These are phyloP conservation scores for Annulohypoxylon nitens DNA, from an alignment of 495 filamentous ascomycete species.

Conservation along the genomic window DNA sequence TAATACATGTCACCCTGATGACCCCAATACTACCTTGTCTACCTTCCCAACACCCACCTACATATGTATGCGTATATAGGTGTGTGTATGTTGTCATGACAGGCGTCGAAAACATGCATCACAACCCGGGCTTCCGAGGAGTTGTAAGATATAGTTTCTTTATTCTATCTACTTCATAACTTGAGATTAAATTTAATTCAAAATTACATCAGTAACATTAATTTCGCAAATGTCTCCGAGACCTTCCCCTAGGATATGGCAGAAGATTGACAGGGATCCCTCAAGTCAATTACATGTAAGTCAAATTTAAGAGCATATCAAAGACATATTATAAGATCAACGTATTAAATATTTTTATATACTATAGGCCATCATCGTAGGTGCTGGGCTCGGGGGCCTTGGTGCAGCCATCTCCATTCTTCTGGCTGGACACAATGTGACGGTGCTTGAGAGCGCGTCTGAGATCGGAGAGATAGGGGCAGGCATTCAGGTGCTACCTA, in stretches of 20 bases:
- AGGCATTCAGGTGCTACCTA: slow-evolving; percentile 72
- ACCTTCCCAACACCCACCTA: neutral
- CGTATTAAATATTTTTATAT: slow-evolving; percentile 24
- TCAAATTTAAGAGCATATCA: neutral
- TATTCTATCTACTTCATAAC: neutral
- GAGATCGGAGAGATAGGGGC: slow-evolving; percentile 72
- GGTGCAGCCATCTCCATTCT: slow-evolving; percentile 72
- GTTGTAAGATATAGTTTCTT: too few relatives aligned
- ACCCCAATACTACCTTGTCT: neutral
- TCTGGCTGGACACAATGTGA: slow-evolving; percentile 71
- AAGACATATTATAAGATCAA: neutral
- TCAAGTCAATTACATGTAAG: slow-evolving; percentile 43
- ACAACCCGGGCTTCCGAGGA: neutral
- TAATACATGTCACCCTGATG: neutral
- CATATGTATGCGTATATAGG: neutral
- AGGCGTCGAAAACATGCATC: neutral
- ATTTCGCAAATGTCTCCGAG: slow-evolving; percentile 32
- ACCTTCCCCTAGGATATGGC: slow-evolving; percentile 26
- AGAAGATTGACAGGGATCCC: slow-evolving; percentile 38
- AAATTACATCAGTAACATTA: neutral
- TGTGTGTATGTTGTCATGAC: too few relatives aligned
- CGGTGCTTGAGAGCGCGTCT: slow-evolving; percentile 72
- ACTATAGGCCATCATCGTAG: slow-evolving; percentile 67
- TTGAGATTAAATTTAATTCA: neutral
- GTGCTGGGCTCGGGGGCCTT: slow-evolving; percentile 77